Percentiles rank a stretch among this genome's conserved stretches.
phyloP scores from a whole-genome alignment of 2,329 filamentous ascomycete species.

The Nemania sp. region DNA sequence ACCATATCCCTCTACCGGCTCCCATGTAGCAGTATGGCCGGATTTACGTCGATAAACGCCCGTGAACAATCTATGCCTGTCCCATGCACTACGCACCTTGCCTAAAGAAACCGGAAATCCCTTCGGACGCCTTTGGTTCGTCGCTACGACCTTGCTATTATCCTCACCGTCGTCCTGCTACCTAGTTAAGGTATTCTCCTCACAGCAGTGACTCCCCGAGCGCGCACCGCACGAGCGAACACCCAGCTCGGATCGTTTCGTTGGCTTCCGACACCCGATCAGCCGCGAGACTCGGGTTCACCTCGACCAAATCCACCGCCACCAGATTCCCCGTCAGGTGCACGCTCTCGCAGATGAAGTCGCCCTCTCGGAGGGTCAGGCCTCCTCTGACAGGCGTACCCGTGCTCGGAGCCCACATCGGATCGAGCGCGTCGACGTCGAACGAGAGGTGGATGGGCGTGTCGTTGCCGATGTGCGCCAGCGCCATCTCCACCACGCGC shows the following conservation, averaged over 20 bases:
- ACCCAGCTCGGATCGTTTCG: constrained; percentile 89
- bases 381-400: constrained; percentile 94
- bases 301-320: constrained; percentile 81
- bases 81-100: constrained; percentile 16
- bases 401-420: constrained; percentile 93
- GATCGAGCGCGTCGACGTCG: constrained; percentile 94
- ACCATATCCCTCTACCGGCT: not conserved
- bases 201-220: constrained; percentile 88
- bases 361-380: constrained; percentile 89
- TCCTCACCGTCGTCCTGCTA: too few species aligned
- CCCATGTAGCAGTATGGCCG: not conserved
- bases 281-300: constrained; percentile 73
- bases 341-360: constrained; percentile 91
- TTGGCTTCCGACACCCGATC: constrained; percentile 66
- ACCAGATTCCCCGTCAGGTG: constrained; percentile 79
- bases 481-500: constrained; percentile 96
- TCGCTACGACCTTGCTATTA: too few species aligned
- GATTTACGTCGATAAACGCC: constrained; percentile 19
- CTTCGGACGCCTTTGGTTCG: not conserved
- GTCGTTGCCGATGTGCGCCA: constrained; percentile 91
- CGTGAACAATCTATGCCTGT: too few species aligned
- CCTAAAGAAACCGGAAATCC: not conserved
- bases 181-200: constrained; percentile 22
- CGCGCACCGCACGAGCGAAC: constrained; percentile 88
- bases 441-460: constrained; percentile 97